Conservation (phyloP, 306 rosid genomes). For the Quercus robur region DNA sequence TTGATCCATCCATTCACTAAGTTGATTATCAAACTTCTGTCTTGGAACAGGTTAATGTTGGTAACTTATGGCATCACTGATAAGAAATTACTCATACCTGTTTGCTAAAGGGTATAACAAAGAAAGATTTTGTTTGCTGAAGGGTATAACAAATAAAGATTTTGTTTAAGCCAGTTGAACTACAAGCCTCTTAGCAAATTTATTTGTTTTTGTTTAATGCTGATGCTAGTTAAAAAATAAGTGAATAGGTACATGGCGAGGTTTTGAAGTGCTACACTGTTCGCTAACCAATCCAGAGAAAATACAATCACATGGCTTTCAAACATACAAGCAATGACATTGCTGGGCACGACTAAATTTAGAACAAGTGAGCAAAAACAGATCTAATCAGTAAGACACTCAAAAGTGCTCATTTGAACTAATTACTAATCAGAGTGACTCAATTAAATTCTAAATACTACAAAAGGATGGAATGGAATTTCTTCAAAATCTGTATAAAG, state of each 20-base stretch:
- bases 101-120: too few species aligned
- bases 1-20: neutral
- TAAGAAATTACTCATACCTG: neutral
- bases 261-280: neutral
- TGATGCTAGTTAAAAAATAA: neutral
- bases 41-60: neutral
- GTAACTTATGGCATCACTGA: neutral
- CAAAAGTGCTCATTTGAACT: neutral
- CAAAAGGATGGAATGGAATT: neutral
- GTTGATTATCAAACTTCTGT: neutral
- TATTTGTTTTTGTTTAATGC: neutral
- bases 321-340: neutral
- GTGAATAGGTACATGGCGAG: neutral
- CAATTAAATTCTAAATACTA: neutral
- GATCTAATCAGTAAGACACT: too few species aligned
- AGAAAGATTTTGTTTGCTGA: neutral
- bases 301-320: neutral
- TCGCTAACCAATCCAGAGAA: neutral
- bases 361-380: neutral
- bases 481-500: neutral
- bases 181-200: neutral
- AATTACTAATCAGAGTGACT: neutral
- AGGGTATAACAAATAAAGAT: neutral
- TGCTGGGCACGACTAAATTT: neutral
- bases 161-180: neutral